Evolutionary conservation across 331 rosid genomes (phyloP).

Genomic region (Quercus lobata): DNA sequence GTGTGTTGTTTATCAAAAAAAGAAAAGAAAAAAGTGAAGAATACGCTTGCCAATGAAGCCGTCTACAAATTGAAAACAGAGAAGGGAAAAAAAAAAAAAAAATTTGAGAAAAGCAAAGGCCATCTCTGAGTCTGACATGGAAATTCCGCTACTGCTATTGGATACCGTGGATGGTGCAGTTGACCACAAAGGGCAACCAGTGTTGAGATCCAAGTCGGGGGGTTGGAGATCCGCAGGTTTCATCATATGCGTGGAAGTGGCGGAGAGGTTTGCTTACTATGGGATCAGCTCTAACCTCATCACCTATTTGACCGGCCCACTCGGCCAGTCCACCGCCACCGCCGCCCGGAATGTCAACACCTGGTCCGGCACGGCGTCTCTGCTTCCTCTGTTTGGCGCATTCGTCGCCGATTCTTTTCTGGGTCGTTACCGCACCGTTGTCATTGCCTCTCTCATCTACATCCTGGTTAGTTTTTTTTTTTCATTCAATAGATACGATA

Average conservation of each 20-base stretch:
- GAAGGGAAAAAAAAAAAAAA: too few relatives aligned
- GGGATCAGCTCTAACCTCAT: constrained; percentile 52
- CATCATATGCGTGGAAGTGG: constrained; percentile 45
- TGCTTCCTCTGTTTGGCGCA: constrained; percentile 25
- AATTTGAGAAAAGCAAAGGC: too few relatives aligned
- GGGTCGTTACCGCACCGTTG: constrained; percentile 26
- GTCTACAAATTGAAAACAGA: too few relatives aligned
- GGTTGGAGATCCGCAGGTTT: constrained; percentile 27
- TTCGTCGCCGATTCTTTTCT: constrained; percentile 25
- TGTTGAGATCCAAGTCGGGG: constrained; percentile 28
- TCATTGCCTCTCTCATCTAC: constrained; percentile 9
- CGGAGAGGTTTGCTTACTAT: constrained; percentile 46
- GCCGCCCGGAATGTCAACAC: constrained; percentile 47
- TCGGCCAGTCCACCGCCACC: constrained; percentile 35
- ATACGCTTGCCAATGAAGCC: too few relatives aligned
- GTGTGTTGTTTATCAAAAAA: too few relatives aligned
- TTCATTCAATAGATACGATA: not conserved
- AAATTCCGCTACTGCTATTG: constrained; percentile 25
- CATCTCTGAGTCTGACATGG: too few relatives aligned
- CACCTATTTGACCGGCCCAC: constrained; percentile 41
- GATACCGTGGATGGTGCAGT: constrained; percentile 20
- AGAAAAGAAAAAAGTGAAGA: too few relatives aligned
- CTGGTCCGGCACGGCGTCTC: constrained; percentile 43
- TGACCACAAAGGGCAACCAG: constrained; percentile 8
- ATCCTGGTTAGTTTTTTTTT: constrained; percentile 9